Evolutionary conservation across 2,329 filamentous ascomycete species (phyloP).

Genomic region (Cordyceps cicadae): DNA sequence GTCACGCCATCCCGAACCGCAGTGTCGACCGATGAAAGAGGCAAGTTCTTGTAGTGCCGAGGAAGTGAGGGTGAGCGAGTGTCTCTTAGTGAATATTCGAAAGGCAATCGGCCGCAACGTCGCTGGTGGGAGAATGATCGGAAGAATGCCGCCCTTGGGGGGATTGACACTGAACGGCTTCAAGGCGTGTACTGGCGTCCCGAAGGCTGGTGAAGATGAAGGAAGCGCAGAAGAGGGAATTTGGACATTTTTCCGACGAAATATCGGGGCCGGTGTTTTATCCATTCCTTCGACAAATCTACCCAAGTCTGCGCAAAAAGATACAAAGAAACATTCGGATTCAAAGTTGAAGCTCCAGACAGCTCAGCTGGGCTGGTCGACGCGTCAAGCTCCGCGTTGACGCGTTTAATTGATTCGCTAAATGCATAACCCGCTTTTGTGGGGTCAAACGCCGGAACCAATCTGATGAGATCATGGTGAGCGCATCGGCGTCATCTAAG

Average conservation of each 20-base stretch:
- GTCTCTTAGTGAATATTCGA: constrained; percentile 93
- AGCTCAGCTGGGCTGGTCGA: background rate
- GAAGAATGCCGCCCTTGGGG: constrained; percentile 61
- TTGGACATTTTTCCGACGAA: constrained; percentile 26
- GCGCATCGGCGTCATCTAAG: background rate
- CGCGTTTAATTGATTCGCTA: constrained; percentile 30
- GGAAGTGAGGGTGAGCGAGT: constrained; percentile 86
- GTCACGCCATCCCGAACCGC: constrained; percentile 92
- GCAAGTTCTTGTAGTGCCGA: constrained; percentile 78
- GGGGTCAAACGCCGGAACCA: background rate
- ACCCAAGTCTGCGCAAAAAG: background rate
- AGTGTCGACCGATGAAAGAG: constrained; percentile 84
- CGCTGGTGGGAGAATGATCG: constrained; percentile 79
- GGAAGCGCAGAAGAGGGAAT: constrained; percentile 54
- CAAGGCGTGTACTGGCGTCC: constrained; percentile 74
- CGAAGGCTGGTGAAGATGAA: constrained; percentile 86
- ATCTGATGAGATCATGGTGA: constrained; percentile 5
- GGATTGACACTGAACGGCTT: constrained; percentile 50
- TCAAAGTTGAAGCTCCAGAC: background rate
- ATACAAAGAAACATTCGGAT: background rate
- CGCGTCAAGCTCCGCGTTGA: constrained; percentile 24
- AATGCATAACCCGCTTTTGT: constrained; percentile 18
- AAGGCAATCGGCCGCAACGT: constrained; percentile 87
- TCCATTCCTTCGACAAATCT: constrained; percentile 25
- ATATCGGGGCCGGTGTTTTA: constrained; percentile 30